These are phyloP conservation scores for Naganishia cerealis DNA, from an alignment of 1,284 basidiomycete genomes.

Conservation along the genomic window DNA sequence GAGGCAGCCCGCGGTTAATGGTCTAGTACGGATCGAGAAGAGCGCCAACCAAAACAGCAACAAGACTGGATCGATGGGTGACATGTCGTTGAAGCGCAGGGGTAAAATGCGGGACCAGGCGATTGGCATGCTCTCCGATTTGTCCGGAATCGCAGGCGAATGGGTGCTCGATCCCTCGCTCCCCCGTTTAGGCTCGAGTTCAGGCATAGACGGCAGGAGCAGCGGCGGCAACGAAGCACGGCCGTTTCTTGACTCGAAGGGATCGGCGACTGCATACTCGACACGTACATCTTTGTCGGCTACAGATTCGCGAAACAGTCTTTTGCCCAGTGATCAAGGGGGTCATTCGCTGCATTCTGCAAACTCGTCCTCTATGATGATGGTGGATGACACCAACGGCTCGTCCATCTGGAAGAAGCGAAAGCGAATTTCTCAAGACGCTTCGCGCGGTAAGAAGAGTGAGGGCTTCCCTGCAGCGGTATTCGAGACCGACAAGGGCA, in stretches of 20 bases:
- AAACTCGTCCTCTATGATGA: background rate
- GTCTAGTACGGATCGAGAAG: constrained; percentile 21
- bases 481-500: constrained; percentile 29
- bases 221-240: background rate
- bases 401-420: constrained; percentile 21
- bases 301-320: constrained; percentile 15
- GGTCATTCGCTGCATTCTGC: constrained; percentile 3
- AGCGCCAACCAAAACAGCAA: background rate
- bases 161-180: constrained; percentile 31
- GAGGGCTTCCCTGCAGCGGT: constrained; percentile 25
- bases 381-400: background rate
- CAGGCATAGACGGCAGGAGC: too few species aligned
- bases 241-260: background rate
- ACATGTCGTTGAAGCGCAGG: background rate
- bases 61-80: background rate
- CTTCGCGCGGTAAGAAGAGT: background rate
- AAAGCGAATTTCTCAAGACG: constrained; percentile 9
- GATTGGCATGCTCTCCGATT: constrained; percentile 10
- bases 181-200: background rate
- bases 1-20: constrained; percentile 28
- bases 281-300: background rate
- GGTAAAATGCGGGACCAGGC: constrained; percentile 22
- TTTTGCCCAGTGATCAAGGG: constrained; percentile 1
- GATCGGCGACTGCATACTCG: constrained; percentile 1
- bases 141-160: constrained; percentile 31